Evolutionary conservation across 805 yeast species (phyloP).

Genomic region (Yamadazyma laniorum): DNA sequence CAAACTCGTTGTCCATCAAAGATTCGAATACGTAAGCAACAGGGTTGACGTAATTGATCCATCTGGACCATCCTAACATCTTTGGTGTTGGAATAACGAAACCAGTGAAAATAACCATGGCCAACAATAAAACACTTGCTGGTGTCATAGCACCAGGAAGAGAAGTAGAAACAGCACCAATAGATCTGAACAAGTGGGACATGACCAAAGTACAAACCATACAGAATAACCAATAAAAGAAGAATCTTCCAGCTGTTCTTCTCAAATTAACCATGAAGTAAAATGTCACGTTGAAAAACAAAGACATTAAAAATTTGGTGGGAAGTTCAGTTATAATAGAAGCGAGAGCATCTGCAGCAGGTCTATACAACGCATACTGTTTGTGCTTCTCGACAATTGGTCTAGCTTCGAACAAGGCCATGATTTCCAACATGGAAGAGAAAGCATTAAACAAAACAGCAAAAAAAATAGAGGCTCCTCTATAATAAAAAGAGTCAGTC

Average conservation of each 20-base stretch:
- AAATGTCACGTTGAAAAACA: constrained; percentile 27
- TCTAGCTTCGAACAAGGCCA: constrained; percentile 56
- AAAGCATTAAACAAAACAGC: constrained; percentile 60
- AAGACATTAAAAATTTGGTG: constrained; percentile 50
- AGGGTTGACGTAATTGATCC: constrained; percentile 44
- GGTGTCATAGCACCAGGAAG: constrained; percentile 40
- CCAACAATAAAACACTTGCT: constrained; percentile 28
- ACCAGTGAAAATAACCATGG: constrained; percentile 55
- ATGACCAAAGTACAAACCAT: constrained; percentile 32
- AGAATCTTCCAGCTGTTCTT: constrained; percentile 33
- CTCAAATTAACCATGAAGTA: constrained; percentile 51
- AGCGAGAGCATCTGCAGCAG: constrained; percentile 70
- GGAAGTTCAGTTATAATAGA: constrained; percentile 52
- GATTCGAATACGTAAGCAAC: constrained; percentile 51
- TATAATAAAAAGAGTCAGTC: constrained; percentile 56
- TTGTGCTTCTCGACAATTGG: constrained; percentile 70
- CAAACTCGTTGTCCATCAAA: constrained; percentile 58
- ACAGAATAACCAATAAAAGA: constrained; percentile 31
- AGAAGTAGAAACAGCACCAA: constrained; percentile 42
- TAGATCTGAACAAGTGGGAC: constrained; percentile 41
- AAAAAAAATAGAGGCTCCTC: constrained; percentile 63
- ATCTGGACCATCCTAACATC: constrained; percentile 65
- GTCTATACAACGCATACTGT: constrained; percentile 66
- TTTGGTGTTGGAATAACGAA: constrained; percentile 42
- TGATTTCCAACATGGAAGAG: constrained; percentile 56